A percentile compares a stretch with the other conserved stretches of the same genome.
Evolutionary conservation across 108 stramenopile species (phyloP).

Genomic region (Schizochytrium sp.): DNA sequence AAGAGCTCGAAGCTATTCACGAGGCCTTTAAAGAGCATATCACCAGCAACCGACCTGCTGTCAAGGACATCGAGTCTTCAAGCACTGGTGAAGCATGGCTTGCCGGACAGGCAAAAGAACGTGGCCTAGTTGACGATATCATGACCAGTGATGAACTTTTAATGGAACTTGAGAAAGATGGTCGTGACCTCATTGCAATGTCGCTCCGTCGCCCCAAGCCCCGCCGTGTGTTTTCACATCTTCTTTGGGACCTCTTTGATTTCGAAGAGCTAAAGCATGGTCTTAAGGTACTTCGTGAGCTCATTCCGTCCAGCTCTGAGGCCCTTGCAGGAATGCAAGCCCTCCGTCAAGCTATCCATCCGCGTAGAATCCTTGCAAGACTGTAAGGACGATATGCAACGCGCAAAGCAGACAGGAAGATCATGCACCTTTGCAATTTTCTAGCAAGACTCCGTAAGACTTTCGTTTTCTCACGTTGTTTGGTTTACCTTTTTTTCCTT

Average conservation of each 20-base stretch:
- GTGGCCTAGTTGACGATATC: slow-evolving; percentile 88
- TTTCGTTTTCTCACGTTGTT: too few relatives aligned
- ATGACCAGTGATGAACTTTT: slow-evolving; percentile 85
- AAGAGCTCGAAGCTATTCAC: slow-evolving; percentile 84
- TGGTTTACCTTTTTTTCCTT: too few relatives aligned
- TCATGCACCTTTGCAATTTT: too few relatives aligned
- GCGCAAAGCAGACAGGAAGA: too few relatives aligned
- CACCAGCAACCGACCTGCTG: slow-evolving; percentile 80
- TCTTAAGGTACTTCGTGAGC: not conserved
- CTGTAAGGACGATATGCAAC: not conserved
- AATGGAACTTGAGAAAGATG: slow-evolving; percentile 80
- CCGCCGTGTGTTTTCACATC: not conserved
- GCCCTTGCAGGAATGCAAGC: slow-evolving; percentile 21
- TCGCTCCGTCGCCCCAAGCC: slow-evolving; percentile 18
- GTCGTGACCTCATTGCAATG: slow-evolving; percentile 77
- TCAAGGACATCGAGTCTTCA: slow-evolving; percentile 85
- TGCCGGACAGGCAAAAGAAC: slow-evolving; percentile 84
- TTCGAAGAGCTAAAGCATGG: slow-evolving; percentile 16
- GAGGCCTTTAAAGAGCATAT: slow-evolving; percentile 87
- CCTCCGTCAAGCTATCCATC: not conserved
- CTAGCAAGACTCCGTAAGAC: too few relatives aligned
- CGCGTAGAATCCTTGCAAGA: not conserved
- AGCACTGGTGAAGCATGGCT: slow-evolving; percentile 96
- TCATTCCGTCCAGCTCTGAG: not conserved
- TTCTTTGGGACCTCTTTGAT: slow-evolving; percentile 55